Evolutionary conservation across 352 stramenopile genomes (phyloP), one percentile per base, ranked within the genome.

Genomic region (Pythium periplocum): DNA sequence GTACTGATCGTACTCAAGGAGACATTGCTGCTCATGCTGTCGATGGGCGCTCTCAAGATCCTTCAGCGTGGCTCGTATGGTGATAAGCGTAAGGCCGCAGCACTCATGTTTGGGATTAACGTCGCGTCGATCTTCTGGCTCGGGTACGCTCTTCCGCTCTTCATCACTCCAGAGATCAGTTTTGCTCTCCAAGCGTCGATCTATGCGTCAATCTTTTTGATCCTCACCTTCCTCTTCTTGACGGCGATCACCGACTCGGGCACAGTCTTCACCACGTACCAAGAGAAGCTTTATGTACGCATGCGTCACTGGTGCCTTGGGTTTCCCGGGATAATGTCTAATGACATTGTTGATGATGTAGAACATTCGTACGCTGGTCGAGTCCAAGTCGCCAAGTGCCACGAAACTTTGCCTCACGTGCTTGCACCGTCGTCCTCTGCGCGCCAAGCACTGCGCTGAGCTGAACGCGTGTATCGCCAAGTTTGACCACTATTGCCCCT

Each of bases 401-500:
- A 89, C 78, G 10, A 92, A 92, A 41, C 64, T 92, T 35, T 92
- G 82, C 40, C 75, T 89, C 53, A 87, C 82, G 26, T 92, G 82
- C 37, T 61, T 92, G 32, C 82, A 92, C 58, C 82, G 81, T 17
- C 75, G 82, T 2, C 82, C 82, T 26, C 64, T 92, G 31, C 82
- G 82, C 17, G 77, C 75, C 44, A 92, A 92, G 53, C 82, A 92
- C 61, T 88, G 80, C 45, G 78, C 82, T 3, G 82, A 92, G 57
- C 61, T 86, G 40, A 85, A 87, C 55, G 71, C 69, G 26, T 94
- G 83, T 64, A 83, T 94, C 51, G 77, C 83, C 36, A 82, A 75
- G 58, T 94, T 91, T 49, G 83, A 94, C 54, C 83, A 94, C 59
- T 91, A 92, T 53, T 94, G 83, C 30, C 83, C 83, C 8, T 94